Evolutionary conservation across 106 monocot species (phyloP), one percentile per base, ranked within the genome.

Genomic region (Platanthera guangdongensis): DNA sequence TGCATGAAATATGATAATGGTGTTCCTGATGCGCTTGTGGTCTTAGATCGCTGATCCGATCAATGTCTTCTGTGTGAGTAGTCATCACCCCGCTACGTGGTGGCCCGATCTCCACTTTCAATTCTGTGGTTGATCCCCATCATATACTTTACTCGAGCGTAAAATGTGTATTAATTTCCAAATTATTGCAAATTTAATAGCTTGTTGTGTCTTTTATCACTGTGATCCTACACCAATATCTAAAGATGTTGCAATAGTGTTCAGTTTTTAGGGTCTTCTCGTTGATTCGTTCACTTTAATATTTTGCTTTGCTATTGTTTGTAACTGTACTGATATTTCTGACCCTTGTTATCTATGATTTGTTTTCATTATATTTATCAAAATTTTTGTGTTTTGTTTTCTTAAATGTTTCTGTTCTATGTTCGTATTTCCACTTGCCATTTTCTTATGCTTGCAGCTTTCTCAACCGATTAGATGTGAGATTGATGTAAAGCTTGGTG

Each of bases 401-500:
- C 19, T 63, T 63, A 7, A 21, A 21, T 32, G 3, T 65, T 32
- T 32, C 9, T 30, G 13, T 32, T 13, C 6, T 10, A 60, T 39
- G 39, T n/a, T 11, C 9, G 59, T 19, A 60, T 60, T 60, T 60
- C 59, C 6, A 19, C 21, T 7, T 60, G 19, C 21, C 19, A 60
- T 71, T n/a, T 74, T 51, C 47, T 51, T 80, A 51, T 85, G 9
- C 55, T 89, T 55, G 78, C 92, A 94, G 92, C 80, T 78, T 39
- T 67, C 72, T 80, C 76, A 67, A 49, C 92, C 92, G 71, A 76
- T 94, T 77, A 86, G 87, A 77, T 81, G 88, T 74, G 99, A 99
- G 83, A 81, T 92, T 65, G 92, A 94, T 81, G 79, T 94, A 51
- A 99, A 92, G 83, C 92, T 99, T 81, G 94, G 92, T 73, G 92